Base-by-base conservation (phyloP, 306 rosid genomes). In the Fragaria ananassa region DNA sequence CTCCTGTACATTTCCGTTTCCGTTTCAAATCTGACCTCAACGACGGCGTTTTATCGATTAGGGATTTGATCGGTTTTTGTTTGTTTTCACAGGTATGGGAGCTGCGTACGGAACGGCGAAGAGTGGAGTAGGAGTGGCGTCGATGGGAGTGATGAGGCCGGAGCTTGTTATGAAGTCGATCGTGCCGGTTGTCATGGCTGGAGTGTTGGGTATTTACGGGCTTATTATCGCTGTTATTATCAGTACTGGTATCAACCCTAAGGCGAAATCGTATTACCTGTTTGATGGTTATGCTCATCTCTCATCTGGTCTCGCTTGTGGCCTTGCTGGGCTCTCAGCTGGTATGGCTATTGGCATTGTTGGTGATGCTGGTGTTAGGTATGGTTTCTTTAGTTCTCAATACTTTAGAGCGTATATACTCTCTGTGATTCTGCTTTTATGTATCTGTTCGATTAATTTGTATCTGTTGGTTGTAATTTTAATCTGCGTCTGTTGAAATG, bases 261-360 rank as follows among this genome's bases (percentile, higher is more conserved):
- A 87, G 90, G 90, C 90, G 25, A 87, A 87, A 57, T 77, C 90
- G n/a, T 87, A 87, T 75, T 87, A 87, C 78, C 83, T 87, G 49
- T 87, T 87, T 39, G 90, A 87, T 87, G 90, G 90, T 21, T 87
- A 87, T 50, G 90, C 90, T 14, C 90, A 87, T 82, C 83, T 87
- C 37, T 84, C 88, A 34, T 87, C 90, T 78, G 90, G 90, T 70
- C 88, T 84, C 12, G 84, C 90, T 77, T 87, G 90, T 68, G 90
- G 90, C 46, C 90, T 87, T 18, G 90, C 90, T 41, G 90, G 90
- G 13, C 90, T 87, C 49, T 84, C 90, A 13, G 90, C 90, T 58
- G 88, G 90, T 72, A 87, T 87, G 90, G 90, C 90, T 62, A 87
- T 87, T 41, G 90, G 90, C n/a, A 87, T 87, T 74, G 88, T 87